Conservation (phyloP, 2,329 filamentous ascomycete species). For the Hypoxylon sp. region DNA sequence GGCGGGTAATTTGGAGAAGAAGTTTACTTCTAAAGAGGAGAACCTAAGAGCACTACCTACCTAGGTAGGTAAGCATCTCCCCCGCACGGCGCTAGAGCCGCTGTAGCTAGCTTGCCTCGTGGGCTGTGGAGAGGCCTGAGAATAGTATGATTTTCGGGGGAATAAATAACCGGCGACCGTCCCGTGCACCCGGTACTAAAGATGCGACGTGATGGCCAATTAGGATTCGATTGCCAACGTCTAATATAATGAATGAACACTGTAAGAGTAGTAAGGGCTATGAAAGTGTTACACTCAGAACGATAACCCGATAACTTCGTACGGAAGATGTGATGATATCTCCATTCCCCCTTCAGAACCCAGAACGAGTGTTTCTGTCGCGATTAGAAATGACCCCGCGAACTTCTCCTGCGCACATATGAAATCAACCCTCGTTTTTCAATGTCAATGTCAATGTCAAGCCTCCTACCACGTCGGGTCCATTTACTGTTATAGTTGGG, state of each 20-base stretch:
- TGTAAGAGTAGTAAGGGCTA: not conserved
- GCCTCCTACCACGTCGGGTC: too few relatives aligned
- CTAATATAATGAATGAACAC: not conserved
- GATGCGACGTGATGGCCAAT: not conserved
- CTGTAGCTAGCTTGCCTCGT: conserved; percentile 18
- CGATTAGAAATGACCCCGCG: not conserved
- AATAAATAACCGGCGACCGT: conserved; percentile 22
- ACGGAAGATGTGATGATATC: not conserved
- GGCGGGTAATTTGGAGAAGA: conserved; percentile 35
- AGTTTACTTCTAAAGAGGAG: conserved; percentile 1
- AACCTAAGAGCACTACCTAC: not conserved
- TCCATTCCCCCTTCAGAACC: not conserved
- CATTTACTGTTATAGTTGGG: conserved; percentile 15
- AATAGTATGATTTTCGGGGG: conserved; percentile 13
- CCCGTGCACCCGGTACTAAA: conserved; percentile 31
- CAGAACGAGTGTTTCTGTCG: not conserved
- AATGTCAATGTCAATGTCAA: conserved; percentile 1
- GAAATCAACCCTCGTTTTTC: not conserved
- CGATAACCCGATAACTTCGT: not conserved
- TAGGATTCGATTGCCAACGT: not conserved
- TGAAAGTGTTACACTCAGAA: not conserved
- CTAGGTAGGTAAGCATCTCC: too few relatives aligned
- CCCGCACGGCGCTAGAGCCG: conserved; percentile 22
- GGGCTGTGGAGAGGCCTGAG: conserved; percentile 16
- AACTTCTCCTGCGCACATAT: not conserved